Conservation (phyloP, 306 rosid species). For the Myrica gale region DNA sequence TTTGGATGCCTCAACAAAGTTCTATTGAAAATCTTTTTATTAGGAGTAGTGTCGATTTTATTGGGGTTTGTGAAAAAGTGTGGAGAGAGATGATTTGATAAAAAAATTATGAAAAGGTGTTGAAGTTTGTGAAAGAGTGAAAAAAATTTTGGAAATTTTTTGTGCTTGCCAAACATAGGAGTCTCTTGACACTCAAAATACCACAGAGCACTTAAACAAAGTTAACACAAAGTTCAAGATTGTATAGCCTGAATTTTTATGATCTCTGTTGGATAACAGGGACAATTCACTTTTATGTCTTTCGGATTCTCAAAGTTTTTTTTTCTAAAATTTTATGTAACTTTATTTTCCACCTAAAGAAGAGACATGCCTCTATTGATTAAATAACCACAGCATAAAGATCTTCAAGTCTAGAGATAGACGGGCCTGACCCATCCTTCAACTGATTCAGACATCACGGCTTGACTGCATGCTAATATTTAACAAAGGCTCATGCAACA, state of each 20-base stretch:
- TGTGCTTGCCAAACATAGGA: neutral
- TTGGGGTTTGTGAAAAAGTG: too few species aligned
- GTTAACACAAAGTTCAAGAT: neutral
- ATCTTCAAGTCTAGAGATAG: neutral
- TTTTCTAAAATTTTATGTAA: neutral
- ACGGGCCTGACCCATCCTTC: neutral
- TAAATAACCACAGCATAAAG: neutral
- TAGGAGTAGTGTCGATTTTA: too few species aligned
- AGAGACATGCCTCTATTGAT: neutral
- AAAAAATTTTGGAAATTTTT: too few species aligned
- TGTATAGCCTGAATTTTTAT: neutral
- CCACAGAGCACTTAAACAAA: neutral
- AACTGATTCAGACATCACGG: neutral
- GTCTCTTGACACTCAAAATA: neutral
- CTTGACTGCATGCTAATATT: slow-evolving; percentile 1
- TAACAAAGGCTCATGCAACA: neutral
- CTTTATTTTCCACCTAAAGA: neutral
- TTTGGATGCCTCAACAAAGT: too few species aligned
- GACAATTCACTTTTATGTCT: neutral
- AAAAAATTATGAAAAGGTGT: too few species aligned
- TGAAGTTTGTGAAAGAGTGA: too few species aligned
- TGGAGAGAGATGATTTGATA: too few species aligned
- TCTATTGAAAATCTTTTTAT: too few species aligned
- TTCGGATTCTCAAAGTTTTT: neutral
- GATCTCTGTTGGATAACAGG: neutral